Conservation (phyloP, 345 rosid genomes). For the Populus pruinosa region DNA sequence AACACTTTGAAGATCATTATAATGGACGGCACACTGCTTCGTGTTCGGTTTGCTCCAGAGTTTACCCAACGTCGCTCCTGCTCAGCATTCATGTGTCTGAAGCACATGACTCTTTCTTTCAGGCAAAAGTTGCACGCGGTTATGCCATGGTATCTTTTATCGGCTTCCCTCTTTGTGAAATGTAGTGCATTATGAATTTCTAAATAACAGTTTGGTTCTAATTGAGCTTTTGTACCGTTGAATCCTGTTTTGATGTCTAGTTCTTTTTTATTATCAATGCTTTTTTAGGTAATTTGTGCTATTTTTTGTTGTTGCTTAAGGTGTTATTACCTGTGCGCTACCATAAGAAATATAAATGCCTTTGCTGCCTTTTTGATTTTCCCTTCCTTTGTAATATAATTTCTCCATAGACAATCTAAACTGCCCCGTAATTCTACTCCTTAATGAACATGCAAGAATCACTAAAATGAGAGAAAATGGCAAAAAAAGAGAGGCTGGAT, state of each 20-base stretch:
- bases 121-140: slow-evolving; percentile 92
- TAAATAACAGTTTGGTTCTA: neutral
- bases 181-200: neutral
- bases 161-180: neutral
- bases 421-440: too few species aligned
- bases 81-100: slow-evolving; percentile 87
- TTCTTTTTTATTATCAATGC: neutral
- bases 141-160: slow-evolving; percentile 60
- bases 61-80: slow-evolving; percentile 75
- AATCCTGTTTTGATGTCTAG: neutral
- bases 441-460: too few species aligned
- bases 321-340: too few species aligned
- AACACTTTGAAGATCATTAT: slow-evolving; percentile 83
- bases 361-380: too few species aligned
- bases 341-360: too few species aligned
- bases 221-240: neutral
- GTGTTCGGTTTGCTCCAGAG: slow-evolving; percentile 85
- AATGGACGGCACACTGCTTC: slow-evolving; percentile 81
- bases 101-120: slow-evolving; percentile 91
- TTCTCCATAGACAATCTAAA: too few species aligned
- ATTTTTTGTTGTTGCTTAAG: too few species aligned
- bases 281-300: too few species aligned
- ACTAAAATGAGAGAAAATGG: too few species aligned
- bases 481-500: too few species aligned
- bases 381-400: too few species aligned